Base-by-base conservation (phyloP, 306 rosid genomes). In the Sesbania bispinosa region DNA sequence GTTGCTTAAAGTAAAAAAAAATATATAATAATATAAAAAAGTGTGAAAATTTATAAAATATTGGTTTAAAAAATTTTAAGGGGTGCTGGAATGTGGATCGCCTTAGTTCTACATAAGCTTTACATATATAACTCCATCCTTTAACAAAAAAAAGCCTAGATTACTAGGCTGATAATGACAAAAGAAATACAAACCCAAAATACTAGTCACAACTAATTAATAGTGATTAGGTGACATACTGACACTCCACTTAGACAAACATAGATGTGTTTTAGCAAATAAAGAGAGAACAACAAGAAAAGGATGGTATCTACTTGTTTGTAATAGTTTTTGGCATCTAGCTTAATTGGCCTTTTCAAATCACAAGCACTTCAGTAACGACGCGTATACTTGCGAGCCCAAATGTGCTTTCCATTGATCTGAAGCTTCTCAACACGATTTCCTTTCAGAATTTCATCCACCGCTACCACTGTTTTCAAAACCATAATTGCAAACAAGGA, bases 301-400 rank as follows among this genome's bases (percentile, higher is more conserved):
- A 47, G 8, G 15, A 9, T 3, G 8, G 18, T 1, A 3, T 13
- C 0, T 48, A 47, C 4, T 11, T 16, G 18, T 10, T 10, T 69
- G 0, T 4, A 38, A n/a, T n/a, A n/a, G 8, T 1, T 20, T 10
- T 10, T 10, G 13, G 3, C 11, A 15, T 24, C 21, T 7, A 42
- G 11, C 20, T 2, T 18, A 1, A 11, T 13, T n/a, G 21, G n/a
- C 5, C 5, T 41, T 23, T 21, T 10, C 1, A 13, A 7, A 32
- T 21, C 4, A 33, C n/a, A 26, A 27, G 5, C 0, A 7, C 11
- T 53, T 46, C 14, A 71, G 1, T 18, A 38, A 6, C 92, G 81
- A 0, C 81, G 87, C 15, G 79, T 89, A 20, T 84, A 84, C 67
- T 86, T 88, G 23, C 92, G 83, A 69, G 85, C 88, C 94, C 92